phyloP scores from a whole-genome alignment of 2,329 filamentous ascomycete species.

The Colletotrichum noveboracense region DNA sequence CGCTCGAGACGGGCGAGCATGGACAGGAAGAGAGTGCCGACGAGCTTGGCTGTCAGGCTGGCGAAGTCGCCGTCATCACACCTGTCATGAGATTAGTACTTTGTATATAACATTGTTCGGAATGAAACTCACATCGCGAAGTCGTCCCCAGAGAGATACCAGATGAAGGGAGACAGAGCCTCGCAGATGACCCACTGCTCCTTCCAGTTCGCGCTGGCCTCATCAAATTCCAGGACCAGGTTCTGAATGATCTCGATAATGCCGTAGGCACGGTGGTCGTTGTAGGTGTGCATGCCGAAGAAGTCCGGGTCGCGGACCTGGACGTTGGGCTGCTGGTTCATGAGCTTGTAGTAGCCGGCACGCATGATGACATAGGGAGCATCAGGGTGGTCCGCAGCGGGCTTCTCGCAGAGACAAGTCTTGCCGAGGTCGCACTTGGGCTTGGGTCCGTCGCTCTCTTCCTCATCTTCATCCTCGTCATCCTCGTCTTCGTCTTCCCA shows the following conservation, averaged over 20 bases:
- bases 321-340: constrained; percentile 1
- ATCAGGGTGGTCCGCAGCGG: constrained; percentile 20
- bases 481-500: constrained; percentile 16
- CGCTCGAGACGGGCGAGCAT: constrained; percentile 42
- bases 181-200: constrained; percentile 48
- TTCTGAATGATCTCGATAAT: constrained; percentile 48
- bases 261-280: constrained; percentile 45
- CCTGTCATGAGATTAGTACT: neutral
- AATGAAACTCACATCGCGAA: neutral
- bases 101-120: too few relatives aligned
- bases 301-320: constrained; percentile 34
- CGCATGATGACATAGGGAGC: constrained; percentile 19
- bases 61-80: constrained; percentile 16
- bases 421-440: constrained; percentile 25
- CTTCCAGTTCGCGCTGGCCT: constrained; percentile 37
- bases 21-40: constrained; percentile 40
- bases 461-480: constrained; percentile 20
- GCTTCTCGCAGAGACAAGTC: constrained; percentile 14
- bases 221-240: constrained; percentile 41
- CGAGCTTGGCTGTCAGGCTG: constrained; percentile 30
- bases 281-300: constrained; percentile 48
- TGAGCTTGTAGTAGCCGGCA: constrained; percentile 8
- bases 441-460: neutral
- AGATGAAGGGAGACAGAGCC: constrained; percentile 34
- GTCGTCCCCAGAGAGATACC: constrained; percentile 12